Percentiles rank a stretch among this genome's conserved stretches.
Conservation (phyloP, 306 rosid species). For the Cucumis hystrix region DNA sequence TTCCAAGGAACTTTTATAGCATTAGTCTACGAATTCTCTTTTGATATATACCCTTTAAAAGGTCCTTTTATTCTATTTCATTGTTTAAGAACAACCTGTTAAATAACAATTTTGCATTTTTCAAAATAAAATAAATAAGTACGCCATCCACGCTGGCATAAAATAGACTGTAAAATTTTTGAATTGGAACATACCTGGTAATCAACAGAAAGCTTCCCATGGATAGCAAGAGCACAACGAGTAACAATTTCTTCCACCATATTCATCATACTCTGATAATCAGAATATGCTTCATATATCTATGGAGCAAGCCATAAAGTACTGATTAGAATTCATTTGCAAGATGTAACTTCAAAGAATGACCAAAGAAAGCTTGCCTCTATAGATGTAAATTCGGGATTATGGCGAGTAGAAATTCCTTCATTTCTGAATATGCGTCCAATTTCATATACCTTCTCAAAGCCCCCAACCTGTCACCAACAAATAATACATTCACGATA, state of each 20-base stretch:
- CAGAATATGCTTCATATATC: slow-evolving; percentile 98
- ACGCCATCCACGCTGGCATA: neutral
- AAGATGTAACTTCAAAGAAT: neutral
- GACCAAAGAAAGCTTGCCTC: slow-evolving; percentile 46
- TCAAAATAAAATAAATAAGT: neutral
- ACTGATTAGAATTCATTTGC: slow-evolving; percentile 25
- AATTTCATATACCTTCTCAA: slow-evolving; percentile 89
- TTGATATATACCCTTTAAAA: neutral
- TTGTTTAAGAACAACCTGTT: neutral
- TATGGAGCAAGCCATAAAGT: slow-evolving; percentile 39
- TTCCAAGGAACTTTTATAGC: neutral
- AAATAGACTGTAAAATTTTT: neutral
- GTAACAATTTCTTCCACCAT: slow-evolving; percentile 87
- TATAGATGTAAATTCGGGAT: slow-evolving; percentile 95
- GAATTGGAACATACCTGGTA: slow-evolving; percentile 54
- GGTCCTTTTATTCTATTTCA: neutral
- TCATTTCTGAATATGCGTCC: slow-evolving; percentile 97
- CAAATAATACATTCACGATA: slow-evolving; percentile 4
- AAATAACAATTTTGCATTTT: neutral
- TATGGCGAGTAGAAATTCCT: slow-evolving; percentile 96
- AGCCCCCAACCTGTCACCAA: slow-evolving; percentile 77
- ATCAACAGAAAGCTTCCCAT: slow-evolving; percentile 72
- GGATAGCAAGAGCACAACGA: slow-evolving; percentile 74
- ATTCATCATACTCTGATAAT: slow-evolving; percentile 96
- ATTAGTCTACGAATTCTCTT: neutral